A percentile compares a stretch with the other conserved stretches of the same genome.
Conservation (phyloP, 306 rosid genomes). For the Vicia sativa region DNA sequence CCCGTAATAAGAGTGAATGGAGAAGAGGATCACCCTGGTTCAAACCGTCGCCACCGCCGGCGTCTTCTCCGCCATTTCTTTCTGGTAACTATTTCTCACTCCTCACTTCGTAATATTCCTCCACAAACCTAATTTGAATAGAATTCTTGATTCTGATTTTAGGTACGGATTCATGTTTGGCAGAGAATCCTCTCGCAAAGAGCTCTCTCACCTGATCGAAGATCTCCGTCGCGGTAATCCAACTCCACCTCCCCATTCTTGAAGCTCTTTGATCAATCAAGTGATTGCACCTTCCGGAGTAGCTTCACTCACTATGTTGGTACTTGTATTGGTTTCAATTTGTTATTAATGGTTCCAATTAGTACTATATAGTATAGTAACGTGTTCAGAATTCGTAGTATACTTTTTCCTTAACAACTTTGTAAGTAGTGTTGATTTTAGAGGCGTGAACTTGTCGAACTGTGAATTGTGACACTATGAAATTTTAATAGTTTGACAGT, state of each 20-base stretch:
- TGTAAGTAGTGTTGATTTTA: conserved; percentile 21
- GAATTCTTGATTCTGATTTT: background rate
- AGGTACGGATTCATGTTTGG: conserved; percentile 99
- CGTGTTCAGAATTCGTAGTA: background rate
- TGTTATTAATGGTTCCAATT: background rate
- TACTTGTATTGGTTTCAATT: background rate
- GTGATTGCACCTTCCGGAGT: background rate
- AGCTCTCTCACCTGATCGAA: conserved; percentile 70
- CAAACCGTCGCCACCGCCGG: conserved; percentile 79
- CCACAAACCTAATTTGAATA: too few relatives aligned
- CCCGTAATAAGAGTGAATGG: conserved; percentile 39
- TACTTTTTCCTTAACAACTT: background rate
- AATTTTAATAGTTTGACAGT: too few relatives aligned
- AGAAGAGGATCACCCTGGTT: conserved; percentile 71
- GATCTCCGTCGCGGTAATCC: conserved; percentile 68
- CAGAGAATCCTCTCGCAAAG: conserved; percentile 87
- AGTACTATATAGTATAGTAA: background rate
- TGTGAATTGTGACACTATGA: too few relatives aligned
- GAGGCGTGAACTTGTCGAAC: background rate
- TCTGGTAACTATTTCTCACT: conserved; percentile 50
- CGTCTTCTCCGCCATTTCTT: conserved; percentile 84
- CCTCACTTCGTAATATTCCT: background rate
- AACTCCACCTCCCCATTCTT: conserved; percentile 47
- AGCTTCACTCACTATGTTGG: background rate
- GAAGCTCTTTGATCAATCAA: conserved; percentile 17